These are phyloP conservation scores for Penicillium sp. DNA, from an alignment of 2,329 filamentous ascomycete genomes.

Conservation along the genomic window DNA sequence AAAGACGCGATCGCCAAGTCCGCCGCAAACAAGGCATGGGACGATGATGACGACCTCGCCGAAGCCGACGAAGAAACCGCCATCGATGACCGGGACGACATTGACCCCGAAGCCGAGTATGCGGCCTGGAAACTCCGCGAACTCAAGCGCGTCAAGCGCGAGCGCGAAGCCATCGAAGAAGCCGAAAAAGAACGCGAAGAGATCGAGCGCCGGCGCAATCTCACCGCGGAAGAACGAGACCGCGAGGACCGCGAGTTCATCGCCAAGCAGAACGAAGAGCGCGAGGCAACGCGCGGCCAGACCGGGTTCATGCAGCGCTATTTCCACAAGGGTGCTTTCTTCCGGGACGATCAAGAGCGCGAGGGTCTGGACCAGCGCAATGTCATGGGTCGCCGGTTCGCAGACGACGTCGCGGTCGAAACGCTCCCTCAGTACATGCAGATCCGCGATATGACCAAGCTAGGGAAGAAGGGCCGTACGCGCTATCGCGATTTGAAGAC, in stretches of 20 bases:
- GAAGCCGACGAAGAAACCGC: constrained; percentile 70
- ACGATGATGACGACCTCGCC: constrained; percentile 65
- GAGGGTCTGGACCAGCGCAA: constrained; percentile 79
- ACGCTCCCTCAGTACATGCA: constrained; percentile 89
- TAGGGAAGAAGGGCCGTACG: constrained; percentile 88
- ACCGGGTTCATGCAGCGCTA: constrained; percentile 94
- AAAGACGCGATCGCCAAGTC: constrained; percentile 76
- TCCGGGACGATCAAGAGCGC: constrained; percentile 75
- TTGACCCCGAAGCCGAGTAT: constrained; percentile 84
- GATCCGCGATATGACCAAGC: constrained; percentile 87
- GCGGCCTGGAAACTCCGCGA: constrained; percentile 95
- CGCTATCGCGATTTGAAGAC: constrained; percentile 85
- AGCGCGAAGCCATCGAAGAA: constrained; percentile 80
- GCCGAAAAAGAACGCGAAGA: constrained; percentile 86
- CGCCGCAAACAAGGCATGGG: constrained; percentile 83
- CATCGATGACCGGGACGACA: constrained; percentile 84
- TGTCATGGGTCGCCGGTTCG: constrained; percentile 81
- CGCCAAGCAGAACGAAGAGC: constrained; percentile 75
- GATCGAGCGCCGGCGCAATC: constrained; percentile 81
- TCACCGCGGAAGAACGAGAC: constrained; percentile 82
- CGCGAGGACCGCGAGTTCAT: constrained; percentile 82
- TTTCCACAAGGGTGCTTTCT: constrained; percentile 96
- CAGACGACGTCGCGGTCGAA: constrained; percentile 84
- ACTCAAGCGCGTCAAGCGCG: constrained; percentile 82
- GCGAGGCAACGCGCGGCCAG: constrained; percentile 73